Conservation (phyloP, 2,329 filamentous ascomycete genomes). For the Aspergillus pseudoviridinutans region DNA sequence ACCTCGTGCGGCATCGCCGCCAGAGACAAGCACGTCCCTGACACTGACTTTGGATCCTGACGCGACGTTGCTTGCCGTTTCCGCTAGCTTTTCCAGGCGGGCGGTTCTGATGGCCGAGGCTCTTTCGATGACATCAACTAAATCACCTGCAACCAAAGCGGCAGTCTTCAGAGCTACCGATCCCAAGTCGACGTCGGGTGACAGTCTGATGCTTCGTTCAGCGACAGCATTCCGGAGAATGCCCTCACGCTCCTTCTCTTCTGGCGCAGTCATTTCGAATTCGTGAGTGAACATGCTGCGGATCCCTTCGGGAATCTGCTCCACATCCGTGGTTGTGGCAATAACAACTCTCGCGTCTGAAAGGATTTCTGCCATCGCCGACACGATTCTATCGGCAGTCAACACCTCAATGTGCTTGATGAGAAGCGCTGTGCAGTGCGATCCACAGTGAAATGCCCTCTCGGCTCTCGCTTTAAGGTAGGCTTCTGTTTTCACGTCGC, state of each 20-base stretch:
- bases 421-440: conserved; percentile 78
- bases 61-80: conserved; percentile 26
- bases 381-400: conserved; percentile 84
- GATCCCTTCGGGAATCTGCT: conserved; percentile 87
- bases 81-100: conserved; percentile 70
- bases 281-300: conserved; percentile 93
- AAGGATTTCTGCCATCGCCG: conserved; percentile 78
- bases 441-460: conserved; percentile 80
- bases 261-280: conserved; percentile 86
- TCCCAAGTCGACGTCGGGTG: conserved; percentile 76
- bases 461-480: conserved; percentile 84
- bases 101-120: conserved; percentile 72
- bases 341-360: conserved; percentile 77
- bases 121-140: conserved; percentile 90
- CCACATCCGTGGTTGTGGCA: conserved; percentile 90
- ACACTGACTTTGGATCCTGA: conserved; percentile 52
- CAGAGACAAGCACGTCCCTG: conserved; percentile 82
- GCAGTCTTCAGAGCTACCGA: conserved; percentile 92
- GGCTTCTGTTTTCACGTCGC: conserved; percentile 91
- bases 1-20: conserved; percentile 72
- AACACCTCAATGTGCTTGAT: conserved; percentile 87
- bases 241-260: conserved; percentile 86
- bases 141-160: conserved; percentile 86
- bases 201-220: conserved; percentile 70
- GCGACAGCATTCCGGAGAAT: conserved; percentile 77